Base-by-base conservation (phyloP, 2,329 filamentous ascomycete species). In the Ceratocystis diversiconidia region DNA sequence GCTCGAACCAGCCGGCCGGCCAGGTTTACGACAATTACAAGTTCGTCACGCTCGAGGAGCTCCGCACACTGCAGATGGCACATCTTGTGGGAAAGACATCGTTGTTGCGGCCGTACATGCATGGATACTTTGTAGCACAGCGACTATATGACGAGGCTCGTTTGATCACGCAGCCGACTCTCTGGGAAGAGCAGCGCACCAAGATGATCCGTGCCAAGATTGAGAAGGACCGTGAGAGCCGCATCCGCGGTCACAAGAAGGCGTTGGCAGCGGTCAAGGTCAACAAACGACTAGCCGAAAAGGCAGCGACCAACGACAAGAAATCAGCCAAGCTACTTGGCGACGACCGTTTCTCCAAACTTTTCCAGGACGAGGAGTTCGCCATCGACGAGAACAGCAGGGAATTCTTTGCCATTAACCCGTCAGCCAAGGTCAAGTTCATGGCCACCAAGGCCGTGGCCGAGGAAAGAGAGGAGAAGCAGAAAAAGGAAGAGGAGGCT, bases 11-110 rank as follows among this genome's bases (percentile, higher is more conserved):
- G 73, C 79, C 81, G 36, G 81, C 79, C 67, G 87, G 87, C 36
- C 87, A 94, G 71, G 90, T 94, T 8, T 99, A 99, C 79, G 94
- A 99, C 76, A 97, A 99, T 76, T 97, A 92, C 84, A 99, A 97
- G 77, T 99, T 99, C 83, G 80, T 99, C 73, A 96, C 92, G 1
- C 75, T 90, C 68, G 85, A 89, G 55, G 92, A 99, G 74, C 80
- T 99, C 64, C 88, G 89, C 71, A 84, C 87, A 44, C 82, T 99
- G 70, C 95, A 90, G 73, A 76, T 99, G 72, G 87, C 89, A 64
- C 92, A 97, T 73, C 80, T 99, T 61, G 82, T 99, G 66, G 92
- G 92, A 69, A 92, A 90, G 71, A 95, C 91, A 32, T 94, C 89
- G 72, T 78, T 97, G 22, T 79, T 99, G 50, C 83, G 92, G 57